These are phyloP conservation scores for Clausena lansium DNA, from an alignment of 345 rosid genomes.

Conservation along the genomic window DNA sequence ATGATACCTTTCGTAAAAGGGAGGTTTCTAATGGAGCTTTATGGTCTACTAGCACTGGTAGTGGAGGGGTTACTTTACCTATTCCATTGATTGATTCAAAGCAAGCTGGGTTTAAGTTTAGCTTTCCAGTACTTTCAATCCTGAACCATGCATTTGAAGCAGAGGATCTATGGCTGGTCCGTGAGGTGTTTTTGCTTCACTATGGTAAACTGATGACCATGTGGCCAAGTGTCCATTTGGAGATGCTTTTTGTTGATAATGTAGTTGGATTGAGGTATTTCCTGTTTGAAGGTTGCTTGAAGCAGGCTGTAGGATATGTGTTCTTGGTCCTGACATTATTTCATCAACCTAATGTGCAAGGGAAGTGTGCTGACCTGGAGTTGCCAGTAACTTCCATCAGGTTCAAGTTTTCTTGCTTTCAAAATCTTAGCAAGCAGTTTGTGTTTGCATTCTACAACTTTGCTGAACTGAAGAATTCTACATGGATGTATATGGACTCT, in stretches of 20 bases:
- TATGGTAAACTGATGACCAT: conserved; percentile 48
- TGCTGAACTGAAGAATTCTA: conserved; percentile 50
- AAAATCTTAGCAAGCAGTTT: conserved; percentile 53
- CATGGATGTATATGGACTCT: conserved; percentile 59
- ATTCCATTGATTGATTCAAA: conserved; percentile 32
- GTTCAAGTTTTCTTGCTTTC: conserved; percentile 58
- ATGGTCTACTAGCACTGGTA: conserved; percentile 38
- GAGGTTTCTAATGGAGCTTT: conserved; percentile 35
- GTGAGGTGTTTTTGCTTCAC: conserved; percentile 43
- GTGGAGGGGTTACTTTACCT: conserved; percentile 39
- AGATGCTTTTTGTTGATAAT: conserved; percentile 81
- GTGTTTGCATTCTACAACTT: conserved; percentile 63
- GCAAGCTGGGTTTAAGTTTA: conserved; percentile 38
- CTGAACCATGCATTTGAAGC: conserved; percentile 29
- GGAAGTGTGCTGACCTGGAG: conserved; percentile 43
- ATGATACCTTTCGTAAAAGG: conserved; percentile 24
- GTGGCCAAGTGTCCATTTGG: conserved; percentile 82
- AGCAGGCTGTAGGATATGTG: conserved; percentile 58
- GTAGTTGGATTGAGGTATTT: conserved; percentile 69
- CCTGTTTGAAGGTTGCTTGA: conserved; percentile 78
- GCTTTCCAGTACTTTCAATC: conserved; percentile 34
- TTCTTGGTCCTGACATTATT: conserved; percentile 53
- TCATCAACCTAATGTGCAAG: conserved; percentile 43
- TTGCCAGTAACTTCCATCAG: conserved; percentile 73
- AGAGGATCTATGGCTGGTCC: conserved; percentile 43